Conservation (phyloP, 768 basidiomycete genomes). For the Gloeostereum incarnatum region DNA sequence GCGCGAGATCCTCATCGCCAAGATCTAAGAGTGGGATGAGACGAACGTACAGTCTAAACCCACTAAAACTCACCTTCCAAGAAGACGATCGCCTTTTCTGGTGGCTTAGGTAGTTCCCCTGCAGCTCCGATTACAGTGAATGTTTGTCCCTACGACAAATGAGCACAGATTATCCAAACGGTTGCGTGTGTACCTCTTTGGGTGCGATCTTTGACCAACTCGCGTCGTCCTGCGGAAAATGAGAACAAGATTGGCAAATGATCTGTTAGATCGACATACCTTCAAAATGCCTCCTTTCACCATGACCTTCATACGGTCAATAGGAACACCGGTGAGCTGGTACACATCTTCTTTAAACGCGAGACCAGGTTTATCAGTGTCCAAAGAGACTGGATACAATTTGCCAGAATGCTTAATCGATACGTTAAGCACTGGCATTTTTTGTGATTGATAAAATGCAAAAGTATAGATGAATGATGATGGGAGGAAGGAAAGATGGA, state of each 20-base stretch:
- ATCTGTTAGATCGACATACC: conserved; percentile 30
- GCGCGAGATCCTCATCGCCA: conserved; percentile 72
- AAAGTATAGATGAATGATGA: conserved; percentile 5
- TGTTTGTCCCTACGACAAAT: conserved; percentile 57
- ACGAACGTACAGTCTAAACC: conserved; percentile 7
- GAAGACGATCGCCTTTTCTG: conserved; percentile 70
- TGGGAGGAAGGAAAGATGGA: conserved; percentile 3
- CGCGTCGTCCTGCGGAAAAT: conserved; percentile 61
- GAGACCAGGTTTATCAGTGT: conserved; percentile 57
- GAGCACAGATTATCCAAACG: too few species aligned
- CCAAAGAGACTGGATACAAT: conserved; percentile 58
- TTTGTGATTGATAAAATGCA: too few species aligned
- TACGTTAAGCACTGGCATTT: conserved; percentile 70
- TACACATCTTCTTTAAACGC: conserved; percentile 82
- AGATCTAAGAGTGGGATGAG: conserved; percentile 61
- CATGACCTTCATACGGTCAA: conserved; percentile 96
- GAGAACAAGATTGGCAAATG: background rate
- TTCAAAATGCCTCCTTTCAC: conserved; percentile 88
- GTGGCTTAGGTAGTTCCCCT: conserved; percentile 86
- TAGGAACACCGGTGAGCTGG: conserved; percentile 75
- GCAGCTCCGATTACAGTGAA: conserved; percentile 94
- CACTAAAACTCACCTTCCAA: conserved; percentile 48
- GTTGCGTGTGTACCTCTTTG: conserved; percentile 70
- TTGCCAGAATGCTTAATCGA: conserved; percentile 90
- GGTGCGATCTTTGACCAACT: conserved; percentile 78